These are phyloP conservation scores for Paramarasmius palmivorus DNA, from an alignment of 1,284 basidiomycete species.

Conservation along the genomic window DNA sequence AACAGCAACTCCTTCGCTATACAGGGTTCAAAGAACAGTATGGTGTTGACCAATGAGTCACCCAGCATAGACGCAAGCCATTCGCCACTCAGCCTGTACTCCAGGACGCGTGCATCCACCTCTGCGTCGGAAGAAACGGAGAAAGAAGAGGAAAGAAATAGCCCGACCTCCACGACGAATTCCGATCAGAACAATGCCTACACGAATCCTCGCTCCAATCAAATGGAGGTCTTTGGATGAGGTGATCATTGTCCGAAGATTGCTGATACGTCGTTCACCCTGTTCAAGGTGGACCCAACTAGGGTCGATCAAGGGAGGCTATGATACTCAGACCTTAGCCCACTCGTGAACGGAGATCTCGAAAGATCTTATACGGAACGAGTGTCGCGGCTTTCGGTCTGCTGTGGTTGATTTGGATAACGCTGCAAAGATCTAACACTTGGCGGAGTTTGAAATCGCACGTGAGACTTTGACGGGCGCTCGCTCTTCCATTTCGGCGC, in stretches of 20 bases:
- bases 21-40: neutral
- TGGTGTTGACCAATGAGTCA: no score
- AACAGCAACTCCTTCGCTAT: slow-evolving; percentile 17
- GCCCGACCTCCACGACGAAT: slow-evolving; percentile 27
- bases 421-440: no score
- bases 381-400: slow-evolving; percentile 57
- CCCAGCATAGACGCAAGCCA: no score
- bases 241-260: slow-evolving; percentile 29
- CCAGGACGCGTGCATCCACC: slow-evolving; percentile 7
- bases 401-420: no score
- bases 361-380: slow-evolving; percentile 40
- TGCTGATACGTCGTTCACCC: slow-evolving; percentile 53
- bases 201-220: slow-evolving; percentile 18
- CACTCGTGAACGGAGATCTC: slow-evolving; percentile 44
- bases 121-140: slow-evolving; percentile 19
- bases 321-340: slow-evolving; percentile 64
- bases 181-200: slow-evolving; percentile 17
- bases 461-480: no score
- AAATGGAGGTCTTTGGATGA: slow-evolving; percentile 29
- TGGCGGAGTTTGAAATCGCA: no score
- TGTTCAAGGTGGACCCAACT: slow-evolving; percentile 46
- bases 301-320: slow-evolving; percentile 53
- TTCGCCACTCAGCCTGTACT: neutral
- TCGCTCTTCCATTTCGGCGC: no score
- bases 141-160: slow-evolving; percentile 16